A percentile compares a stretch with the other conserved stretches of the same genome.
Evolutionary conservation across 768 basidiomycete species (phyloP).

Genomic region (Rhodotorula taiwanensis): DNA sequence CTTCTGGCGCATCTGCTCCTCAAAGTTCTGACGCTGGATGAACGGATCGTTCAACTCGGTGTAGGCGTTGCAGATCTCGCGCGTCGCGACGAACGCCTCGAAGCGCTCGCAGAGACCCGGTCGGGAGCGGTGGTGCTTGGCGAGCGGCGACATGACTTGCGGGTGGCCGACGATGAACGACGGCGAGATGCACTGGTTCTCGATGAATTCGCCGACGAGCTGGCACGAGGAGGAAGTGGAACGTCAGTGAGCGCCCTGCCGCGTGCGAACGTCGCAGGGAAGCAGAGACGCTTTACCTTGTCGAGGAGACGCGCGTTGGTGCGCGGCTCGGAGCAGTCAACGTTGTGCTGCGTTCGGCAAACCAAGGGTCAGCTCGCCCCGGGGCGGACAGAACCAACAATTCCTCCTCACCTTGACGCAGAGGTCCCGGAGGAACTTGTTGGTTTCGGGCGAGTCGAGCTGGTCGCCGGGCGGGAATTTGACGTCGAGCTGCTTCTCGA

Average conservation of each 20-base stretch:
- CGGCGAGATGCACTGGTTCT: slow-evolving; percentile 90
- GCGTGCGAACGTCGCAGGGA: no score
- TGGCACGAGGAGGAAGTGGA: slow-evolving; percentile 39
- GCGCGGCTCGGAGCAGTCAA: slow-evolving; percentile 91
- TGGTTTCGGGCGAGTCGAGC: slow-evolving; percentile 77
- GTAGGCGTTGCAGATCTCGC: slow-evolving; percentile 98
- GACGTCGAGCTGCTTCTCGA: slow-evolving; percentile 85
- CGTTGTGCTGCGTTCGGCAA: slow-evolving; percentile 67
- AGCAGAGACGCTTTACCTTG: slow-evolving; percentile 54
- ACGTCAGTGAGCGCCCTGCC: no score
- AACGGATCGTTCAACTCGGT: slow-evolving; percentile 99
- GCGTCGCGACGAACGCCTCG: slow-evolving; percentile 95
- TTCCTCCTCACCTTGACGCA: slow-evolving; percentile 83
- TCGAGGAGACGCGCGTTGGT: slow-evolving; percentile 92
- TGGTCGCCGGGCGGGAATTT: slow-evolving; percentile 90
- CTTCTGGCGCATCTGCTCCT: slow-evolving; percentile 88
- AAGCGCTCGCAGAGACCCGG: slow-evolving; percentile 97
- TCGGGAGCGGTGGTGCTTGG: slow-evolving; percentile 96
- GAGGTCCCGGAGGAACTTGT: slow-evolving; percentile 76
- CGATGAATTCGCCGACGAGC: slow-evolving; percentile 98
- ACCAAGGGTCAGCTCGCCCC: neutral
- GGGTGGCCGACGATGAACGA: slow-evolving; percentile 98
- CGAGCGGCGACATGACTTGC: slow-evolving; percentile 98
- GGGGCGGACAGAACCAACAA: slow-evolving; percentile 16
- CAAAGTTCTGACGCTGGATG: slow-evolving; percentile 88